Evolutionary conservation across 306 rosid species (phyloP), one percentile per base, ranked within the genome.

Genomic region (Cucumis hystrix): DNA sequence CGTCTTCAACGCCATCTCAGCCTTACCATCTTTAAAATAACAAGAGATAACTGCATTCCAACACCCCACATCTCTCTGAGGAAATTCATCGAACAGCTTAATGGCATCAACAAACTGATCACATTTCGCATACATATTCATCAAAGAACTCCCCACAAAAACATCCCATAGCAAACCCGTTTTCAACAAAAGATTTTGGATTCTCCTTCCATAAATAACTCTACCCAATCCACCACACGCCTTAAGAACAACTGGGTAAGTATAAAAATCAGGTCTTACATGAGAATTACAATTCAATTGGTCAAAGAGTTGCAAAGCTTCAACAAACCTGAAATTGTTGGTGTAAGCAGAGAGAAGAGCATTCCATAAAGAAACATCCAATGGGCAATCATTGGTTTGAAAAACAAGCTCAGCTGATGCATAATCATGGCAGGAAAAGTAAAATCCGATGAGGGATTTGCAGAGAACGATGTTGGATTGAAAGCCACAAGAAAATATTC

Each of bases 1-100:
- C 83, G 84, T 83, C 35, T 76, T 75, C 61, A 91, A 37, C 4
- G 90, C 94, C 80, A 79, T 83, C 61, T 87, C 75, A 76, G 87
- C 80, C 65, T 76, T 82, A 51, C 90, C 96, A 59, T 83, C 83
- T 59, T 88, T 96, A 81, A 89, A 87, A 84, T 79, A 84, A 77
- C 96, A 93, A 67, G 96, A 89, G 79, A 93, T 90, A 23, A 87
- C 87, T 0, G 94, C 51, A 79, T 93, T 93, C 96, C 98, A 93
- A 63, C 98, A 87, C 5, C 89, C 93, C 49, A 91, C 92, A 75
- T 91, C 98, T 84, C 87, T 90, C 1, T 84, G 87, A 52, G 89
- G 84, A 90, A 91, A 84, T 87, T 93, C 95, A 56, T 89, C 84
- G 40, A 89, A 93, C 92, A 89, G 18, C 41, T 74, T 76, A 39